Conservation (phyloP, 768 basidiomycete genomes). For the Epithele typhae region DNA sequence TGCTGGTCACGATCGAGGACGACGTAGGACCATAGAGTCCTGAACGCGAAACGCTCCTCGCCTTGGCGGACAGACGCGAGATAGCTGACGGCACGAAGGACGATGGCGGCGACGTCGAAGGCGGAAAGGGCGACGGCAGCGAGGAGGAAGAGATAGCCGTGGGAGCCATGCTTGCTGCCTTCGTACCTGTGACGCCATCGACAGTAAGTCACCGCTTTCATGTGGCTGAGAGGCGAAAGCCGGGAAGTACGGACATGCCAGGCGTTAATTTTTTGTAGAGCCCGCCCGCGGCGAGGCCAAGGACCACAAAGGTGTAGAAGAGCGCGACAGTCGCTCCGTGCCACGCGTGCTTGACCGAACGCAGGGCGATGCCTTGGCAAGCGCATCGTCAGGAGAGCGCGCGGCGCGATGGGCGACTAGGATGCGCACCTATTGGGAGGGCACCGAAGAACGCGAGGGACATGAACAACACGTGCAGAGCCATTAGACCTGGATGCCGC, state of each 20-base stretch:
- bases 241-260: slow-evolving; percentile 59
- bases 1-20: slow-evolving; percentile 44
- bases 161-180: slow-evolving; percentile 52
- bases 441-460: slow-evolving; percentile 76
- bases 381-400: no score
- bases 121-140: slow-evolving; percentile 42
- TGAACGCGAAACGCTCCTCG: slow-evolving; percentile 41
- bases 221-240: slow-evolving; percentile 1
- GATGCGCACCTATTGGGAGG: slow-evolving; percentile 67
- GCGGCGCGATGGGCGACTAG: no score
- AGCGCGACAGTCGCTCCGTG: slow-evolving; percentile 52
- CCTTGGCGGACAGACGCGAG: slow-evolving; percentile 29
- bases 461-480: slow-evolving; percentile 71
- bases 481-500: slow-evolving; percentile 67
- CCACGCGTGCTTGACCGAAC: slow-evolving; percentile 68
- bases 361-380: slow-evolving; percentile 66
- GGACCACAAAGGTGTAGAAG: slow-evolving; percentile 56
- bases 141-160: slow-evolving; percentile 56
- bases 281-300: slow-evolving; percentile 66
- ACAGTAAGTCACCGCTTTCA: slow-evolving; percentile 1
- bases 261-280: slow-evolving; percentile 79
- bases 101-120: slow-evolving; percentile 49
- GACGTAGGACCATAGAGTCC: slow-evolving; percentile 52
- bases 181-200: slow-evolving; percentile 51
- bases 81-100: slow-evolving; percentile 50